Evolutionary conservation across 108 stramenopile species (phyloP).

Genomic region (Tribonema minus): DNA sequence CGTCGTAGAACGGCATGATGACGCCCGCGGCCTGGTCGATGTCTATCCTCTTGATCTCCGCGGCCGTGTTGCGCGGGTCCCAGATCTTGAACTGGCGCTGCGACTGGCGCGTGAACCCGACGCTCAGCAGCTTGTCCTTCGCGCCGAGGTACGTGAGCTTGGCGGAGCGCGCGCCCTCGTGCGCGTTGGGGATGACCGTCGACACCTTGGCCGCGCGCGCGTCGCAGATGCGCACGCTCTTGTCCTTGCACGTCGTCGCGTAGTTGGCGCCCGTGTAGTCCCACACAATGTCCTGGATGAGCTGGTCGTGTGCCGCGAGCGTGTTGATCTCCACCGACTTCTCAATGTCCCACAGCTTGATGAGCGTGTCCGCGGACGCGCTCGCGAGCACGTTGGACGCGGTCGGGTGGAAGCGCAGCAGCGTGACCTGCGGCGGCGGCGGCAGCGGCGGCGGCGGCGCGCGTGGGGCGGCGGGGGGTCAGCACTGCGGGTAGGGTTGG

Average conservation of each 20-base stretch:
- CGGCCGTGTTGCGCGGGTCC: slow-evolving; percentile 76
- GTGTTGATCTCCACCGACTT: slow-evolving; percentile 62
- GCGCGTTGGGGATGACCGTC: slow-evolving; percentile 61
- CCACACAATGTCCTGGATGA: slow-evolving; percentile 94
- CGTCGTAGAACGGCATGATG: slow-evolving; percentile 91
- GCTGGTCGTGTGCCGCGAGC: slow-evolving; percentile 67
- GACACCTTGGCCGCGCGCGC: slow-evolving; percentile 64
- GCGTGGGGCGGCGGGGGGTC: too few species aligned
- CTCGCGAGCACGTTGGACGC: slow-evolving; percentile 78
- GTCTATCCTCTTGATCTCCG: slow-evolving; percentile 70
- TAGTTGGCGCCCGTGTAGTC: slow-evolving; percentile 79
- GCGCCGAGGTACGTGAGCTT: slow-evolving; percentile 83
- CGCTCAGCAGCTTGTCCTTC: slow-evolving; percentile 77
- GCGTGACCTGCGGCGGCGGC: too few species aligned
- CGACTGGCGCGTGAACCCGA: slow-evolving; percentile 81
- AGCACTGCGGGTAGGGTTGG: too few species aligned
- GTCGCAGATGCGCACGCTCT: slow-evolving; percentile 81
- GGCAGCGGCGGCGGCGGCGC: too few species aligned
- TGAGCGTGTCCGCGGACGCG: slow-evolving; percentile 69
- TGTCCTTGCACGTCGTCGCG: slow-evolving; percentile 91
- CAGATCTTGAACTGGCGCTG: slow-evolving; percentile 96
- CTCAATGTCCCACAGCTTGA: slow-evolving; percentile 96
- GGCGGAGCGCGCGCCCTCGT: slow-evolving; percentile 85
- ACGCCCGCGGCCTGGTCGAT: slow-evolving; percentile 96
- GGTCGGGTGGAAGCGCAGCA: slow-evolving; percentile 87